Percentiles rank a stretch among this genome's conserved stretches.
Conservation (phyloP, 164 flowering plant species). For the Tetrastigma voinierianum region DNA sequence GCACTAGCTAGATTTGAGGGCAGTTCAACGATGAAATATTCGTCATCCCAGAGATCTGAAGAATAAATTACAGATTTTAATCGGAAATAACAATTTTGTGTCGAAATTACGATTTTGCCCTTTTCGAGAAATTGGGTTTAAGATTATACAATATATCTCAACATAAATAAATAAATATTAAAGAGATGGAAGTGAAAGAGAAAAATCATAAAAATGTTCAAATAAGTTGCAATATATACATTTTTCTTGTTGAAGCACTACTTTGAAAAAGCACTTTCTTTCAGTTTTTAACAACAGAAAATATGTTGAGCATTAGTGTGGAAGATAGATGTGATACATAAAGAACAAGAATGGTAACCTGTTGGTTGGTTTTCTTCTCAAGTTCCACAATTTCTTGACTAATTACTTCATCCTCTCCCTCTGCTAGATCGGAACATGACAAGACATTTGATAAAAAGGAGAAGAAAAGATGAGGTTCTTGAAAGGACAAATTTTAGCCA, state of each 20-base stretch:
- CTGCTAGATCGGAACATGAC: constrained; percentile 71
- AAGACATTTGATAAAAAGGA: constrained; percentile 2
- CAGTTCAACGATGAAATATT: too few species aligned
- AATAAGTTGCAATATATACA: background rate
- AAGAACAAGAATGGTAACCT: constrained; percentile 34
- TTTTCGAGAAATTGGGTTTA: too few species aligned
- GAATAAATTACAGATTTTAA: too few species aligned
- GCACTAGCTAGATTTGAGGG: too few species aligned
- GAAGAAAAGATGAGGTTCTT: constrained; percentile 3
- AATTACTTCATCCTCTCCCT: constrained; percentile 70
- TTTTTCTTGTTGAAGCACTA: background rate
- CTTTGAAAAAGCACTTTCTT: constrained; percentile 6
- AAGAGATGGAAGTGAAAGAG: background rate
- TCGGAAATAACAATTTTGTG: too few species aligned
- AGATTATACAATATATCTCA: too few species aligned
- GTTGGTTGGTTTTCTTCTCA: constrained; percentile 41
- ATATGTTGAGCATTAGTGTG: background rate
- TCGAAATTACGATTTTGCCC: too few species aligned
- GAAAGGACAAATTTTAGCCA: background rate
- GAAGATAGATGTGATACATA: background rate
- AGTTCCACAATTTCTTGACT: constrained; percentile 51
- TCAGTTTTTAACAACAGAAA: background rate
- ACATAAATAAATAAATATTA: background rate
- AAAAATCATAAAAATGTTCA: background rate
- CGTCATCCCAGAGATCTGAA: too few species aligned